Evolutionary conservation across 2,329 filamentous ascomycete species (phyloP), one percentile per base, ranked within the genome.

Genomic region (Cladosporium sphaerospermum): DNA sequence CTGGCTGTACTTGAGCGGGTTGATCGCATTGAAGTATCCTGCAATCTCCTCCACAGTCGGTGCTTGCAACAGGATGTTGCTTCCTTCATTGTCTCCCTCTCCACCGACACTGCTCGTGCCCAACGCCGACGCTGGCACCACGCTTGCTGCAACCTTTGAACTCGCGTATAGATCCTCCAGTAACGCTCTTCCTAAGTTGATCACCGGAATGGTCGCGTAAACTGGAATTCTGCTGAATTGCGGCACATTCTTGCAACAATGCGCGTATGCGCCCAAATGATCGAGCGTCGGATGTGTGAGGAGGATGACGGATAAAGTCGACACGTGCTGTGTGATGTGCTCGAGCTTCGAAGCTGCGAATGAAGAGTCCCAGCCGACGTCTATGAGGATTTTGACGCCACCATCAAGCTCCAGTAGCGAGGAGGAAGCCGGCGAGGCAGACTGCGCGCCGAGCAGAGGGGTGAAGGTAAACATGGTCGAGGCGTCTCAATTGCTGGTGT

Each of bases 391-490:
- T 71, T 97, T 97, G 73, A 99, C 86, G 55, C 92, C 93, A 59
- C 92, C 92, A 74, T 99, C 93, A 53, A 99, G 86, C 75, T 97
- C 92, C 45, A 99, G 77, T 34, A 99, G 82, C n/a, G 93, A 97
- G 70, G 96, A 90, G 58, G 90, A 95, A 41, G 92, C 91, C 54
- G 84, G 78, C 44, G 89, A 93, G 60, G 87, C 82, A 48, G 89
- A 91, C 66, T 95, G 89, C 56, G 93, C 92, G 68, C 93, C 93
- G 62, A 96, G 85, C 54, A 99, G 78, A 44, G 93, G 85, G 65
- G 88, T 95, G 73, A 97, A 96, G 60, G 87, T 95, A 77, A 99
- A 97, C 93, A 99, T 99, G 64, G 13, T 81, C 1, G 7, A 9
- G 36, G 19, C 10, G 19, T 14, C 13, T 19, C 8, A 11, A 10